Base-by-base conservation (phyloP, 441 rosid genomes). In the Eutrema salsugineum region DNA sequence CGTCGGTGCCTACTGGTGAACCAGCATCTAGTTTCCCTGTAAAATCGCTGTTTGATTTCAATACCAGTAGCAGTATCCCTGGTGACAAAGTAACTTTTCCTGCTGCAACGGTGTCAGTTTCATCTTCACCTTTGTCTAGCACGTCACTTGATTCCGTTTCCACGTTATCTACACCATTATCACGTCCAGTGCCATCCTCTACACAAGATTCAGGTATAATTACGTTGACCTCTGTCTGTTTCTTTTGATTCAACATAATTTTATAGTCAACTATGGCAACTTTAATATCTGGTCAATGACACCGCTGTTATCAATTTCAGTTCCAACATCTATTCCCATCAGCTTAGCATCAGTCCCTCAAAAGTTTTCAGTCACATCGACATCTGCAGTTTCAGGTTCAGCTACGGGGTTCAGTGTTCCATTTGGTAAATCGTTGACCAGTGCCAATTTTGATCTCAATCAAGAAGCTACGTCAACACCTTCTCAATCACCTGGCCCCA, bases 41-140 rank as follows among this genome's bases (percentile, higher is more conserved):
- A 53, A 76, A 73, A 66, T 80, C 71, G 66, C 66, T 78, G 70
- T 76, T 81, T 68, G 78, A 74, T 73, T 38, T 44, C 54, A 73
- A 76, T 7, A 59, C 77, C 27, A 82, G 75, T 66, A 77, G 73
- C 79, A 75, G 63, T 80, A 83, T 73, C 73, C 78, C 84, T 59
- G 73, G 84, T 74, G 86, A 82, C 64, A 83, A 64, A 72, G 50
- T 69, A 62, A 67, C 79, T 28, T 54, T 80, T 61, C 76, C 85
- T 55, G 73, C 77, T 53, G 75, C 63, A 76, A 79, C 78, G 24
- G 69, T 63, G 44, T 58, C 86, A 8, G 67, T 40, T 70, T 75
- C 91, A 54, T 81, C 85, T 81, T 72, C 83, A 58, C 72, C 82
- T 68, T 33, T 70, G 53, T 53, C 70, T 40, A 76, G 56, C 63